A percentile compares a stretch with the other conserved stretches of the same genome.
These are phyloP conservation scores for Plasmodium cynomolgi DNA, from an alignment of 169 alveolate species.

Conservation along the genomic window DNA sequence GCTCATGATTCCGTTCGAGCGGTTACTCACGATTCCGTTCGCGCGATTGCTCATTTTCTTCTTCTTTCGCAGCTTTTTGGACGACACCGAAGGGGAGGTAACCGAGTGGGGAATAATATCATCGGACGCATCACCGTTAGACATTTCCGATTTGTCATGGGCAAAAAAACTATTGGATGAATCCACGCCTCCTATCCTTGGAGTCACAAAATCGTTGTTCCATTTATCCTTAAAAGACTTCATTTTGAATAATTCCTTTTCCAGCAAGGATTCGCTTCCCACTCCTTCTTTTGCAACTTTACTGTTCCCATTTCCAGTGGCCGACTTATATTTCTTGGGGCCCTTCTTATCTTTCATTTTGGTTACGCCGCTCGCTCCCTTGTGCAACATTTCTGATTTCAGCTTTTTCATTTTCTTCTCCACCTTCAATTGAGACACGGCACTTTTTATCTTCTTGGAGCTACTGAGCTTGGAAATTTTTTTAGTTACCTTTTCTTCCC, in stretches of 20 bases:
- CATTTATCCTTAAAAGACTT: conserved; percentile 51
- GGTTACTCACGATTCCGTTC: not conserved
- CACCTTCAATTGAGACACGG: conserved; percentile 25
- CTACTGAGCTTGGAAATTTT: conserved; percentile 21
- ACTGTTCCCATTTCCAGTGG: not conserved
- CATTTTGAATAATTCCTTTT: conserved; percentile 9
- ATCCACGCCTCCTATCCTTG: conserved; percentile 59
- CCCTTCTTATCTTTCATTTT: conserved; percentile 49
- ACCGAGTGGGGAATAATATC: not conserved
- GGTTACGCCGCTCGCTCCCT: conserved; percentile 9
- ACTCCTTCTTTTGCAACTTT: not conserved
- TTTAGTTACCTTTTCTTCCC: conserved; percentile 26
- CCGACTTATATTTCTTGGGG: conserved; percentile 16
- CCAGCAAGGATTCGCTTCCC: not conserved
- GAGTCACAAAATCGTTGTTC: conserved; percentile 38
- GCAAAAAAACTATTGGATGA: not conserved
- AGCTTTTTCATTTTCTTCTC: conserved; percentile 44
- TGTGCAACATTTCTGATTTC: conserved; percentile 15
- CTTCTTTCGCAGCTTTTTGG: conserved; percentile 30
- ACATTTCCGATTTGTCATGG: not conserved
- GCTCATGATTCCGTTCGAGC: no score
- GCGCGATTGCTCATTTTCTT: conserved; percentile 5
- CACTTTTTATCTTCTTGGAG: conserved; percentile 33
- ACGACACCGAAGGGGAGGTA: not conserved
- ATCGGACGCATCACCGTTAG: conserved; percentile 11